Evolutionary conservation across 192 early-diverging fungal species (phyloP), one percentile per base, ranked within the genome.

Genomic region (Funneliformis mosseae): DNA sequence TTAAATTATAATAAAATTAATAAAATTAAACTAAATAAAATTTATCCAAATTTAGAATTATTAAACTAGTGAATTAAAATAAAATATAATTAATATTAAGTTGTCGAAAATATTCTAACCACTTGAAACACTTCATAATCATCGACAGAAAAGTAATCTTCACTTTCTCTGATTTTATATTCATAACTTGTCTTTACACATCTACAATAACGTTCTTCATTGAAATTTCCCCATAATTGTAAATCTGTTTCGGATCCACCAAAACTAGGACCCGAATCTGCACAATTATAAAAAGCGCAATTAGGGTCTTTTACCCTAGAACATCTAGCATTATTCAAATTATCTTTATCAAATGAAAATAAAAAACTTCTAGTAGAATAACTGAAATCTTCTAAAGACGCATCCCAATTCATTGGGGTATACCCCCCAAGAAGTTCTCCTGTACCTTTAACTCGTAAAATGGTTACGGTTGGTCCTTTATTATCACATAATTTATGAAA

Each of bases 111-210:
- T 55, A 55, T 55, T 55, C 50, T 59, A 39, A 50, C 21, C 5
- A 74, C 50, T 48, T 74, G 73, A 74, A 74, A 74, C 28, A 74
- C 73, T 59, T 74, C 73, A 74, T 55, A 74, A 8, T 74, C 73
- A 8, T 74, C 73, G 38, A 74, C 73, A 1, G 73, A 48, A 50
- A 74, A 74, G 50, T 55, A 55, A 38, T 23, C 33, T 74, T 46
- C 25, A 46, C 9, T 25, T 33, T 74, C 73, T 50, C 46, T 33
- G 46, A 74, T 74, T 74, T 59, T 45, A 50, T 12, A 25, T 33
- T 74, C 73, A 74, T 74, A 74, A 21, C 50, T 55, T 1, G 50
- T 55, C 8, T 46, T 23, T 23, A 27, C n/a, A 48, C 73, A 74
- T 74, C 46, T n/a, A 18, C 46, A 74, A 33, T 25, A 33, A 55